A percentile compares a stretch with the other conserved stretches of the same genome.
Evolutionary conservation across 768 basidiomycete species (phyloP).

Genomic region (Paxillus rubicundulus): DNA sequence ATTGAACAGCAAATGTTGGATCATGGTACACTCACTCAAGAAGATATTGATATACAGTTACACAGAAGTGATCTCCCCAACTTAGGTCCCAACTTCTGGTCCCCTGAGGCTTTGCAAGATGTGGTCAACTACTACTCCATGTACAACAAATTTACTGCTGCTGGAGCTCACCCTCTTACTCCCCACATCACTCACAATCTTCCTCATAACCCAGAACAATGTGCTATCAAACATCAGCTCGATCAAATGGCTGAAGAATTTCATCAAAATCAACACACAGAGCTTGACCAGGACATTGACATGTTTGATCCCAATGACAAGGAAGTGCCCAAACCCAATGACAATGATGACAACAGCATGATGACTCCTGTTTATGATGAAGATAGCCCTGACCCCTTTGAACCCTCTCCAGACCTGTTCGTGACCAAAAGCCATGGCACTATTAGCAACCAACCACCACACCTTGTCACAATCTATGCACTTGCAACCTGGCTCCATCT

Average conservation of each 20-base stretch:
- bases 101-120: not conserved
- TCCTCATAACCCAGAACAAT: no score
- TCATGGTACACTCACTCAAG: not conserved
- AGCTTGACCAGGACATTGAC: no score
- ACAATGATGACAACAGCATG: not conserved
- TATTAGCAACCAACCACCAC: not conserved
- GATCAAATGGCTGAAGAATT: no score
- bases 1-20: constrained; percentile 4
- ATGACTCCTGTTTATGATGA: no score
- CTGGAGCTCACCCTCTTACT: no score
- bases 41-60: not conserved
- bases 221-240: no score
- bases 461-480: constrained; percentile 23
- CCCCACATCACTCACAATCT: no score
- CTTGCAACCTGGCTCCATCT: constrained; percentile 27
- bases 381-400: not conserved
- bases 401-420: not conserved
- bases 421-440: not conserved
- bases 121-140: not conserved
- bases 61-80: not conserved
- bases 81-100: not conserved
- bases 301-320: not conserved
- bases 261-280: not conserved
- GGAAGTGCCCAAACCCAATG: not conserved
- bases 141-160: not conserved